Evolutionary conservation across 208 protist species (phyloP).

Genomic region (Crithidia brevicula): DNA sequence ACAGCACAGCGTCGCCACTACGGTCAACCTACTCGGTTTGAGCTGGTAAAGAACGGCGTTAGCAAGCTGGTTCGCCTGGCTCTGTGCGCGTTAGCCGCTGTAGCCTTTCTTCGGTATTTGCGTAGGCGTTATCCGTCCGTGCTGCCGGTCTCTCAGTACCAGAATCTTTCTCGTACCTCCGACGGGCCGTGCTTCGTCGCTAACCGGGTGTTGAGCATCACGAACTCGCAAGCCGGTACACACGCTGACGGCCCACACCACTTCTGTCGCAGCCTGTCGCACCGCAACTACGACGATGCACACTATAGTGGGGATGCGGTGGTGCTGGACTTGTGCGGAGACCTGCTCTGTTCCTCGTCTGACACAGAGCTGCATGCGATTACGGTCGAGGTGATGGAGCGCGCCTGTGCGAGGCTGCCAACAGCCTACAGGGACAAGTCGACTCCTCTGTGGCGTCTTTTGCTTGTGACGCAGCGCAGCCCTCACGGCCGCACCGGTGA

Average conservation of each 20-base stretch:
- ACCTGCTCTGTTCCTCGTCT: conserved; percentile 20
- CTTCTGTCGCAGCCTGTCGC: conserved; percentile 44
- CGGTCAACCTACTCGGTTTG: background rate
- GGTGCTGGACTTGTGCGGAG: conserved; percentile 49
- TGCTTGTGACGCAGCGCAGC: conserved; percentile 47
- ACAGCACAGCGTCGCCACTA: conserved; percentile 1
- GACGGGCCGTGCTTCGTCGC: conserved; percentile 58
- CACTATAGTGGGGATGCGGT: conserved; percentile 75
- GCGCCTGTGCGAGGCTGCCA: conserved; percentile 25
- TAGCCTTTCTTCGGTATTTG: conserved; percentile 37
- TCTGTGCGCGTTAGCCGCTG: background rate
- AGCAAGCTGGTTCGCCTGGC: conserved; percentile 10
- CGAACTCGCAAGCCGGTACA: conserved; percentile 78
- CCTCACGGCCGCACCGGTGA: background rate
- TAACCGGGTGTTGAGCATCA: conserved; percentile 50
- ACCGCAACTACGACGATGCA: conserved; percentile 47
- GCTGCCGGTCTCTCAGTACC: conserved; percentile 34
- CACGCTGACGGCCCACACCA: conserved; percentile 76
- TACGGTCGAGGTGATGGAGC: conserved; percentile 47
- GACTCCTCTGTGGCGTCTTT: conserved; percentile 47
- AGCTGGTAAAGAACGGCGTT: background rate
- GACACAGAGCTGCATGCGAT: conserved; percentile 31
- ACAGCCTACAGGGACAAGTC: conserved; percentile 7
- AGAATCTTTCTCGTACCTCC: conserved; percentile 45
- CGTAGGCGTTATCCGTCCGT: conserved; percentile 32